A percentile compares a stretch with the other conserved stretches of the same genome.
These are phyloP conservation scores for Amylocarpus encephaloides DNA, from an alignment of 2,329 filamentous ascomycete genomes.

Conservation along the genomic window DNA sequence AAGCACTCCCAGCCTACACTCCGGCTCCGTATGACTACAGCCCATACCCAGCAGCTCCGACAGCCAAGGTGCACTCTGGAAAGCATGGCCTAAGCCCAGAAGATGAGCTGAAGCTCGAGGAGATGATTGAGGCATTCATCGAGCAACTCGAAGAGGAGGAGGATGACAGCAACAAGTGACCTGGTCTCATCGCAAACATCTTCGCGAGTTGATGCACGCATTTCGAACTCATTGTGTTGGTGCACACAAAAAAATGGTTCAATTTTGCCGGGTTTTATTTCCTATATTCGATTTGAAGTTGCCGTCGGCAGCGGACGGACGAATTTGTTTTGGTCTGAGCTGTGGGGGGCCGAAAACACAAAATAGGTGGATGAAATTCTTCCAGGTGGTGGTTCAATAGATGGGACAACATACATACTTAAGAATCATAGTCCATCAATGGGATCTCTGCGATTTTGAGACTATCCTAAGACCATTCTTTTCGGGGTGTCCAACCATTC, in stretches of 20 bases:
- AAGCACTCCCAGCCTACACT: not conserved
- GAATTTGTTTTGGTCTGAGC: not conserved
- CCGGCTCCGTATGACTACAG: not conserved
- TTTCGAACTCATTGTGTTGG: not conserved
- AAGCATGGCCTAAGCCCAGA: not conserved
- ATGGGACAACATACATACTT: slow-evolving; percentile 1
- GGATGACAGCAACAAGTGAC: not conserved
- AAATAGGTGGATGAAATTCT: not conserved
- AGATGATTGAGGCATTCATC: slow-evolving; percentile 1
- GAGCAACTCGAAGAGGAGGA: not conserved
- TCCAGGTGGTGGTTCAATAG: slow-evolving; percentile 1
- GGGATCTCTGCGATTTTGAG: not conserved
- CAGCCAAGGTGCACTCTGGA: not conserved
- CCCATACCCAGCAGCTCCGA: not conserved
- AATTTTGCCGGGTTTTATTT: slow-evolving; percentile 8
- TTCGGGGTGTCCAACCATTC: slow-evolving; percentile 11
- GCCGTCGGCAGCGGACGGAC: not conserved
- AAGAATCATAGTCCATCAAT: slow-evolving; percentile 3
- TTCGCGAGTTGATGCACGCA: not conserved
- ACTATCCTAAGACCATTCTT: not conserved
- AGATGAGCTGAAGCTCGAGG: not conserved
- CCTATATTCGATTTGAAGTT: slow-evolving; percentile 6
- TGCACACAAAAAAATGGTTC: slow-evolving; percentile 6
- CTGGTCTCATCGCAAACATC: not conserved
- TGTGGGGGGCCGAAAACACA: not conserved